phyloP scores from a whole-genome alignment of 345 rosid genomes.

The Nephelium lappaceum region DNA sequence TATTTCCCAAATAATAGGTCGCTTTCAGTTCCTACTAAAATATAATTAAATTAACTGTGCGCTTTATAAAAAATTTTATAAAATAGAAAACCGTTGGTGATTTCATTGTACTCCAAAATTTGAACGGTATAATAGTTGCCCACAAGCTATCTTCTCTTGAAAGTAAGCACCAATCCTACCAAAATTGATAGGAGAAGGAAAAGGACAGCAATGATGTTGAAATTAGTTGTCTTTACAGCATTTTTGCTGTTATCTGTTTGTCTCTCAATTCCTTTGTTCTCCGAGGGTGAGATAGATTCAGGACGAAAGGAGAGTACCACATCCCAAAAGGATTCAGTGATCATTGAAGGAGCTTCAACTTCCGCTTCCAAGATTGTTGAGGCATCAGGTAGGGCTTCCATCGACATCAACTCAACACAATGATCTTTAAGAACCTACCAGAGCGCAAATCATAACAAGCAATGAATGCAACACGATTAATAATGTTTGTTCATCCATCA shows the following conservation, averaged over 20 bases:
- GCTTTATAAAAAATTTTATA: background rate
- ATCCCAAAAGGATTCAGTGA: constrained; percentile 72
- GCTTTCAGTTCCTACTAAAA: background rate
- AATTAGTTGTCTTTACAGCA: constrained; percentile 19
- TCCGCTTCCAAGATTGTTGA: constrained; percentile 64
- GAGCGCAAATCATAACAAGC: background rate
- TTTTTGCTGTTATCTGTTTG: constrained; percentile 16
- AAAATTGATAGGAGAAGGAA: constrained; percentile 56
- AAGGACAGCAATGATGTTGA: constrained; percentile 43
- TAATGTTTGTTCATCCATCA: background rate
- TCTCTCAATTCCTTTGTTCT: constrained; percentile 25
- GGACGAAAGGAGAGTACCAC: constrained; percentile 32
- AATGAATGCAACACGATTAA: background rate
- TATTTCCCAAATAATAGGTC: background rate
- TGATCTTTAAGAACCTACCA: constrained; percentile 77
- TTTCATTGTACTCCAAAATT: background rate
- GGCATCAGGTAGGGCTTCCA: constrained; percentile 55
- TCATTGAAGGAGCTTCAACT: constrained; percentile 44
- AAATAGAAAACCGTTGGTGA: background rate
- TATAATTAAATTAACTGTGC: background rate
- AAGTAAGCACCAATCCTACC: constrained; percentile 49
- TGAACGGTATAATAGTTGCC: background rate
- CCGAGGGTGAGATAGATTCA: constrained; percentile 25
- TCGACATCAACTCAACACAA: constrained; percentile 77
- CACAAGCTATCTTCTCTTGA: constrained; percentile 24